A percentile compares a stretch with the other conserved stretches of the same genome.
phyloP scores from a whole-genome alignment of 2,329 filamentous ascomycete species.

The Domatiomyces globalis region DNA sequence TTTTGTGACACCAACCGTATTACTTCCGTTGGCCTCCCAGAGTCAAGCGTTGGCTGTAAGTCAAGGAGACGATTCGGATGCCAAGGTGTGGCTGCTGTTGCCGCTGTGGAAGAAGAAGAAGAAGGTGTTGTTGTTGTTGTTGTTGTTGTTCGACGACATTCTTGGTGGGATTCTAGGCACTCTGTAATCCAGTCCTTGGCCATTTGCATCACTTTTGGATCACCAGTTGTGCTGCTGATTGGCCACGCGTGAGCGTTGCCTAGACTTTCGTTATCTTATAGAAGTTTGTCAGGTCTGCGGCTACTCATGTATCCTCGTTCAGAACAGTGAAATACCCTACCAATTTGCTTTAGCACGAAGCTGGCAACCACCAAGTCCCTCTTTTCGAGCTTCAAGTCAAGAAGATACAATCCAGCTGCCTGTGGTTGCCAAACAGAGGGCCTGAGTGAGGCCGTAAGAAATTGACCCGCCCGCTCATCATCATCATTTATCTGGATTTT shows the following conservation, averaged over 20 bases:
- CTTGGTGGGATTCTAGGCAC: neutral
- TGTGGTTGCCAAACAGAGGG: neutral
- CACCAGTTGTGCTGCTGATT: slow-evolving; percentile 1
- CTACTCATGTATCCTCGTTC: no score
- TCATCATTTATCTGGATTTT: neutral
- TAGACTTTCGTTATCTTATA: neutral
- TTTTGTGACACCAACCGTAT: slow-evolving; percentile 1
- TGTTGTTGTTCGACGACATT: no score
- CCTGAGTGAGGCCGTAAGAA: neutral
- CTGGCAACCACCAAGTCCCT: slow-evolving; percentile 1
- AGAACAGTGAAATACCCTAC: slow-evolving; percentile 1
- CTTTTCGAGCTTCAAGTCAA: slow-evolving; percentile 4
- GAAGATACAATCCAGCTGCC: neutral
- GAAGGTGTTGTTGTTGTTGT: no score
- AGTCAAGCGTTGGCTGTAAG: neutral
- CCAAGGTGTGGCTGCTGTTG: neutral
- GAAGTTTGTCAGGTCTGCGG: no score
- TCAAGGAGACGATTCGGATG: slow-evolving; percentile 5
- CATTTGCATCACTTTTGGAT: slow-evolving; percentile 2
- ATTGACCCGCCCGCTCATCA: neutral
- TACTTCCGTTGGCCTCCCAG: neutral
- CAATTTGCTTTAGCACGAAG: slow-evolving; percentile 3
- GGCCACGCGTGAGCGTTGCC: neutral
- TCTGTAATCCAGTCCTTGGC: slow-evolving; percentile 4
- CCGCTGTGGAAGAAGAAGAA: no score